phyloP scores from a whole-genome alignment of 2,329 filamentous ascomycete species.

The Talaromyces islandicus region DNA sequence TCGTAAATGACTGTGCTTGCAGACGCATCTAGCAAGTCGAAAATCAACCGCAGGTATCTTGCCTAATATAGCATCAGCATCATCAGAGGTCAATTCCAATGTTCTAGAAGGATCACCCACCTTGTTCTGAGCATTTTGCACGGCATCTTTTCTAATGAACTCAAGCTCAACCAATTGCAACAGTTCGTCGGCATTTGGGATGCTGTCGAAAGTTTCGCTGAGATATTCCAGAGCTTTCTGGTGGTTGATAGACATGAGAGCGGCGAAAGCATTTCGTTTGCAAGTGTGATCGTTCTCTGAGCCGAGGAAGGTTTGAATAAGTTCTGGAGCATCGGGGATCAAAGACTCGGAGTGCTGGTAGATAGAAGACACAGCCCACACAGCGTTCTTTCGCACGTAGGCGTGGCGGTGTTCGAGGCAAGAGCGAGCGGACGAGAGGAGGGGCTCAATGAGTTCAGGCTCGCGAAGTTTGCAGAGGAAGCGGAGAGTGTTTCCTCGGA shows the following conservation, averaged over 20 bases:
- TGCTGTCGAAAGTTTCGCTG: slow-evolving; percentile 82
- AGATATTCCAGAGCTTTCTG: slow-evolving; percentile 86
- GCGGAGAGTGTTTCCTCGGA: slow-evolving; percentile 93
- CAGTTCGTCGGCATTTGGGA: slow-evolving; percentile 90
- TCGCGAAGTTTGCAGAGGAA: slow-evolving; percentile 96
- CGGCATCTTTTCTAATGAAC: slow-evolving; percentile 96
- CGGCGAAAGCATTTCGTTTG: slow-evolving; percentile 96
- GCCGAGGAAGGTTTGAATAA: slow-evolving; percentile 83
- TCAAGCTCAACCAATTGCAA: slow-evolving; percentile 90
- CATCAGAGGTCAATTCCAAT: neutral
- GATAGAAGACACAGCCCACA: slow-evolving; percentile 90
- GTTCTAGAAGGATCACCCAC: slow-evolving; percentile 37
- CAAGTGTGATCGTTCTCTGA: slow-evolving; percentile 89
- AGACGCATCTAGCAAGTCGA: slow-evolving; percentile 88
- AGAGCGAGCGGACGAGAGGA: slow-evolving; percentile 82
- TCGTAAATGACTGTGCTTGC: slow-evolving; percentile 96
- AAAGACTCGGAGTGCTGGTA: slow-evolving; percentile 83
- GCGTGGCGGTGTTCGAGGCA: slow-evolving; percentile 95
- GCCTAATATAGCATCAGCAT: slow-evolving; percentile 50
- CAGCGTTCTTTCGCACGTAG: slow-evolving; percentile 97
- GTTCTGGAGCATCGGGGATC: slow-evolving; percentile 91
- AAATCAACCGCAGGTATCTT: slow-evolving; percentile 87
- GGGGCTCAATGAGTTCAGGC: slow-evolving; percentile 89
- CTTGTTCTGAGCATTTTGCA: slow-evolving; percentile 92
- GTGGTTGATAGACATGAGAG: slow-evolving; percentile 84